Conservation (phyloP, 495 filamentous ascomycete species). For the Chaetomium cochliodes region DNA sequence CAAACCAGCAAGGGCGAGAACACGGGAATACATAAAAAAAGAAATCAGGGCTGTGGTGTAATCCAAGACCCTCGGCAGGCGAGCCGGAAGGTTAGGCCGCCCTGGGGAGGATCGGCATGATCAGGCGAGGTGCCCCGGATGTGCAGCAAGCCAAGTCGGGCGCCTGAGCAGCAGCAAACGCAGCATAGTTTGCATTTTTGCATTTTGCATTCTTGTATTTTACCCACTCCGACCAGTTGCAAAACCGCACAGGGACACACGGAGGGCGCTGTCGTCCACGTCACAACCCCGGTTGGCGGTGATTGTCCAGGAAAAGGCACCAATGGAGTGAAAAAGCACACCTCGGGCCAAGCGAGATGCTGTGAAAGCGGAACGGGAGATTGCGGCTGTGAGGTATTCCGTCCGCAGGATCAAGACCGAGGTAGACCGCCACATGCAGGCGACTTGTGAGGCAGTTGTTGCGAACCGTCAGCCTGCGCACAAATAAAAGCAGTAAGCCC, state of each 20-base stretch:
- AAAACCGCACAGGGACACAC: neutral
- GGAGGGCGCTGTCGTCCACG: slow-evolving; percentile 6
- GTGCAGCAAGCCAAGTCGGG: slow-evolving; percentile 9
- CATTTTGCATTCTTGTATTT: too few relatives aligned
- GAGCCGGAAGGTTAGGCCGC: slow-evolving; percentile 9
- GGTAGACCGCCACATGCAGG: neutral
- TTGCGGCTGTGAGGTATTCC: neutral
- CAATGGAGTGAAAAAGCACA: slow-evolving; percentile 1
- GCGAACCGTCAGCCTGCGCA: too few relatives aligned
- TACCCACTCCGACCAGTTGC: neutral
- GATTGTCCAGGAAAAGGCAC: slow-evolving; percentile 26
- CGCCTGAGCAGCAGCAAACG: slow-evolving; percentile 10
- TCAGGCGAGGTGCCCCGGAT: slow-evolving; percentile 15
- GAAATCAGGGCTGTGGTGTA: neutral
- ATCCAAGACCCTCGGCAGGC: slow-evolving; percentile 2
- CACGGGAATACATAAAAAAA: neutral
- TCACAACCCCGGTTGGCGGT: slow-evolving; percentile 30
- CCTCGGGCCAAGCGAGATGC: slow-evolving; percentile 1
- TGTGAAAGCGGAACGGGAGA: slow-evolving; percentile 2
- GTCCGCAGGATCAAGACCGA: too few relatives aligned
- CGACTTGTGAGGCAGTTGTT: too few relatives aligned
- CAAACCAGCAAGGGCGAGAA: neutral
- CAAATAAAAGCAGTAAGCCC: neutral
- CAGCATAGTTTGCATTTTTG: slow-evolving; percentile 3
- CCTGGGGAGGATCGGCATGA: slow-evolving; percentile 19